A percentile compares a stretch with the other conserved stretches of the same genome.
phyloP scores from a whole-genome alignment of 1,139 yeast species.

The Saccharomyces hybrid region DNA sequence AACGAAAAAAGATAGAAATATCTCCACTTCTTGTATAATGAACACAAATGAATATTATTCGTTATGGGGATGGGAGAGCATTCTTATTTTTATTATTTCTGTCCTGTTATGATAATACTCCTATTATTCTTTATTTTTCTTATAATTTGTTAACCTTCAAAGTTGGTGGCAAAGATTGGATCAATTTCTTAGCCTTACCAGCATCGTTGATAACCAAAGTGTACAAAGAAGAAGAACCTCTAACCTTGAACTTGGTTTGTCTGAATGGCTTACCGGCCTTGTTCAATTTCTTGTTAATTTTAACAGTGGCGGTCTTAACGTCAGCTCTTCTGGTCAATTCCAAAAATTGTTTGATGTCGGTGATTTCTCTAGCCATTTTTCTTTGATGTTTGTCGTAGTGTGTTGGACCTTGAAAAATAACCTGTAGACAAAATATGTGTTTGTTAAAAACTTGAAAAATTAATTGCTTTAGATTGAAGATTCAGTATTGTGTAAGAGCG shows the following conservation, averaged over 20 bases:
- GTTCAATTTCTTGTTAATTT: conserved; percentile 80
- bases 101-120: conserved; percentile 1
- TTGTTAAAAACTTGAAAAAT: background rate
- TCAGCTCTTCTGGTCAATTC: conserved; percentile 97
- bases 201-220: conserved; percentile 94
- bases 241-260: conserved; percentile 98
- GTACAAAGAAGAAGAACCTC: conserved; percentile 93
- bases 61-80: background rate
- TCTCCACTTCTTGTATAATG: background rate
- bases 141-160: conserved; percentile 68
- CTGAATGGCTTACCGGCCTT: conserved; percentile 79
- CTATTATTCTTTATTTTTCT: conserved; percentile 14
- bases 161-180: conserved; percentile 96
- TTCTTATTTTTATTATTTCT: background rate
- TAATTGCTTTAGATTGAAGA: background rate
- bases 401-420: background rate
- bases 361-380: conserved; percentile 55
- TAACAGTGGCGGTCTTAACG: conserved; percentile 86
- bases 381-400: background rate
- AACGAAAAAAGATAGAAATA: background rate
- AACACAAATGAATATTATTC: background rate
- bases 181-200: conserved; percentile 96
- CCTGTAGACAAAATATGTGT: background rate
- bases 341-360: conserved; percentile 95
- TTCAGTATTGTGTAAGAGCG: background rate